Percentiles rank a stretch among this genome's conserved stretches.
These are phyloP conservation scores for Globisporangium cylindrosporum DNA, from an alignment of 352 stramenopile species.

Conservation along the genomic window DNA sequence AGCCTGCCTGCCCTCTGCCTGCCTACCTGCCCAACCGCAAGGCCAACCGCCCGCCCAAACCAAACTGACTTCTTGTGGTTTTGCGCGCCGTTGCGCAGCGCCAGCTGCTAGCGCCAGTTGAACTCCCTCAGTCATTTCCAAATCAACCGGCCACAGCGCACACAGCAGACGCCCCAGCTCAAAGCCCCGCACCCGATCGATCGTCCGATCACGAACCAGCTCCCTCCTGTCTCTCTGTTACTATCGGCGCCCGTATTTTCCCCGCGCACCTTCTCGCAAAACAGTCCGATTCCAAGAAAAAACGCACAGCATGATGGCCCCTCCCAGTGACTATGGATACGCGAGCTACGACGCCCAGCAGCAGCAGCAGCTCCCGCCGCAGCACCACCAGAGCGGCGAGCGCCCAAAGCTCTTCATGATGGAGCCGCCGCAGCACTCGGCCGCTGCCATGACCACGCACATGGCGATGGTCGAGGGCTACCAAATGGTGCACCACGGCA, in stretches of 20 bases:
- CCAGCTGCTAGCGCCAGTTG: slow-evolving; percentile 16
- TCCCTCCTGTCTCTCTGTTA: not conserved
- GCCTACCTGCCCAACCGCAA: not conserved
- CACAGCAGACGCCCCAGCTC: not conserved
- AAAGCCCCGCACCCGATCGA: not conserved
- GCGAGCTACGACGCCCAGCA: slow-evolving; percentile 13
- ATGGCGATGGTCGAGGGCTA: slow-evolving; percentile 27
- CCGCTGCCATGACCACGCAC: slow-evolving; percentile 17
- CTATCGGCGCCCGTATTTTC: not conserved
- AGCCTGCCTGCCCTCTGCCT: not conserved
- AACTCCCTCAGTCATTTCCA: slow-evolving; percentile 8
- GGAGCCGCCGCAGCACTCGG: slow-evolving; percentile 19
- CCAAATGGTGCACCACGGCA: slow-evolving; percentile 44
- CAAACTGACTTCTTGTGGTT: slow-evolving; percentile 15
- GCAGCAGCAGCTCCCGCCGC: slow-evolving; percentile 14
- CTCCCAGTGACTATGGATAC: slow-evolving; percentile 18
- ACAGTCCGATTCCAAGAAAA: slow-evolving; percentile 13
- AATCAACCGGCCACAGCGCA: slow-evolving; percentile 14
- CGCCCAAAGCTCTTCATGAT: slow-evolving; percentile 57
- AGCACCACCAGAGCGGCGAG: slow-evolving; percentile 44
- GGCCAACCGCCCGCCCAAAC: not conserved
- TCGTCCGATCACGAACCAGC: not conserved
- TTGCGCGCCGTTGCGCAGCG: slow-evolving; percentile 11
- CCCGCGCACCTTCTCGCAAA: slow-evolving; percentile 8
- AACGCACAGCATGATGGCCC: slow-evolving; percentile 12